Conservation (phyloP, 257 asterid genomes). For the Rhazya stricta region DNA sequence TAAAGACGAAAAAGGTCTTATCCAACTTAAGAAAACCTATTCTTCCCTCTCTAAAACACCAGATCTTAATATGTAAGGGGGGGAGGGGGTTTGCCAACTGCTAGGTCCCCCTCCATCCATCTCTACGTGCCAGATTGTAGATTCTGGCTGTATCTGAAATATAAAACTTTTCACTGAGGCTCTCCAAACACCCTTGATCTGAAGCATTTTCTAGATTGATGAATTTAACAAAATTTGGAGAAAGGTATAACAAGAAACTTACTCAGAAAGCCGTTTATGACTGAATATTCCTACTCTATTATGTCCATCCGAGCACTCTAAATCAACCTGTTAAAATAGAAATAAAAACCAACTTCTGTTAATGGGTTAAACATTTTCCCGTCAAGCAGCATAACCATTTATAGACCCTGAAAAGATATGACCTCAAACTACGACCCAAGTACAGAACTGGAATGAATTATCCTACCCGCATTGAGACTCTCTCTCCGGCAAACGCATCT, state of each 20-base stretch:
- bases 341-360: background rate
- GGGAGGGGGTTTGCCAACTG: background rate
- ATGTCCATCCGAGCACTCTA: conserved; percentile 70
- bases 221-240: background rate
- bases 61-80: background rate
- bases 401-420: background rate
- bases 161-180: background rate
- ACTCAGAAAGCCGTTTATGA: conserved; percentile 74
- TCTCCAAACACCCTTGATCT: background rate
- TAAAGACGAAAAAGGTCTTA: background rate
- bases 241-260: conserved; percentile 7
- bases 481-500: conserved; percentile 68
- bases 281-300: conserved; percentile 79
- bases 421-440: background rate
- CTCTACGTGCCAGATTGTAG: background rate
- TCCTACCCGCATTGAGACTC: conserved; percentile 83
- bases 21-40: no score
- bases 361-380: background rate
- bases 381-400: background rate
- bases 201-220: background rate
- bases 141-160: background rate
- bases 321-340: conserved; percentile 62
- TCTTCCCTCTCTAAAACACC: background rate
- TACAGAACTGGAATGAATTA: conserved; percentile 2
- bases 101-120: background rate